Evolutionary conservation across 2,329 filamentous ascomycete species (phyloP), one percentile per base, ranked within the genome.

Genomic region (Xylaria sp.): DNA sequence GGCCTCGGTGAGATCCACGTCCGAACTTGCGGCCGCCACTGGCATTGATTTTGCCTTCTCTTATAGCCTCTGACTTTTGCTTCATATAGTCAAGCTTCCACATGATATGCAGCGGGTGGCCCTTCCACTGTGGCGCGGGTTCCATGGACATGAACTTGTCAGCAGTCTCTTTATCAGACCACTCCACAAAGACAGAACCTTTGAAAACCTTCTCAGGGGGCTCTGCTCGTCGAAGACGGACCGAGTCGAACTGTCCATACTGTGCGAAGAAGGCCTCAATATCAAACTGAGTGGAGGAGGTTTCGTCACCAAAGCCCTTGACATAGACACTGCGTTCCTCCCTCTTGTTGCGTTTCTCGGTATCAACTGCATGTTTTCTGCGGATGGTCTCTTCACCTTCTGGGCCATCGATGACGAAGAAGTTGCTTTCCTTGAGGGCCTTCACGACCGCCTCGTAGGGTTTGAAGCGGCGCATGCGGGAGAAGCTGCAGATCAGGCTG

Each of bases 171-270:
- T 94, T 91, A 59, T 89, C 88, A 71, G 89, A 87, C 81, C 98
- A 99, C 81, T 98, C 95, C 73, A 97, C 93, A 79, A 98, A 98
- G 67, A 97, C 93, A 74, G 94, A 97, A 75, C 95, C 94, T 87
- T 99, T 99, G 90, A 98, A 99, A 62, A 87, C 83, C 76, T 90
- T 90, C 69, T 90, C 84, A 52, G 62, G 64, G 2, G 63, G 4
- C 0, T 87, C 85, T 58, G 85, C 86, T 73, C 96, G 94, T 74
- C 97, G 93, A 72, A 99, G 91, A 78, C 95, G 94, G 71, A 99
- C 91, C 56, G 91, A 89, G 77, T 92, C 93, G 76, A 93, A 88
- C 39, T 92, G 87, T 56, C 94, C 95, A 79, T 90, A 94, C 67
- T 91, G 88, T 65, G 90, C 86, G 80, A 98, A 97, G 85, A 97